A percentile compares a stretch with the other conserved stretches of the same genome.
Conservation (phyloP, 352 stramenopile species). For the Aphanomyces stellatus region DNA sequence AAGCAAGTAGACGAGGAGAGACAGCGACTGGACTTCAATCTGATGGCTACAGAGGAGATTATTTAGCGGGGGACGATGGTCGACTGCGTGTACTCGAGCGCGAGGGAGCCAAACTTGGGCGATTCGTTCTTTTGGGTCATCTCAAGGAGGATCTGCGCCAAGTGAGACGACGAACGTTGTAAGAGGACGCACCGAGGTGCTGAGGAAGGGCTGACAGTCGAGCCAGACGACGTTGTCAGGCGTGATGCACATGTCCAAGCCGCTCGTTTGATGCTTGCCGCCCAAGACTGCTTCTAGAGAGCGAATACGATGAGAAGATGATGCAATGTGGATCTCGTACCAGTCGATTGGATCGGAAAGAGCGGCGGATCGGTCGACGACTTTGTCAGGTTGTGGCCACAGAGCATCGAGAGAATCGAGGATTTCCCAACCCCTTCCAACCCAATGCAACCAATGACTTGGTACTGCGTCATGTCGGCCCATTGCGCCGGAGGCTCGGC, state of each 20-base stretch:
- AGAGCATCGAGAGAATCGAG: conserved; percentile 50
- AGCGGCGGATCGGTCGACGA: conserved; percentile 17
- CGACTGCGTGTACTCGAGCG: conserved; percentile 27
- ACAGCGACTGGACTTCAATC: conserved; percentile 44
- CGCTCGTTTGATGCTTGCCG: conserved; percentile 35
- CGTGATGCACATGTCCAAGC: conserved; percentile 50
- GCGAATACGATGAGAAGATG: not conserved
- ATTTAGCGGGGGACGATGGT: not conserved
- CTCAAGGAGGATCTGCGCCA: conserved; percentile 31
- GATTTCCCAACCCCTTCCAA: conserved; percentile 68
- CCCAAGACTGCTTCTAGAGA: not conserved
- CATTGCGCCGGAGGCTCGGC: conserved; percentile 23
- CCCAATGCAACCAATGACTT: conserved; percentile 53
- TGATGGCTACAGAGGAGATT: conserved; percentile 29
- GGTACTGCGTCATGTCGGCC: conserved; percentile 59
- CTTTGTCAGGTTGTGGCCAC: not conserved
- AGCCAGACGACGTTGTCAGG: conserved; percentile 42
- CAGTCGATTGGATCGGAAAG: conserved; percentile 35
- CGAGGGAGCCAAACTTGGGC: conserved; percentile 38
- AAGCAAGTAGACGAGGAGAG: conserved; percentile 55
- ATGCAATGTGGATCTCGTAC: conserved; percentile 25
- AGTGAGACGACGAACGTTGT: not conserved
- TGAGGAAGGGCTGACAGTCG: conserved; percentile 60
- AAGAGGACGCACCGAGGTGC: conserved; percentile 26
- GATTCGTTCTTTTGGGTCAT: conserved; percentile 40